Conservation (phyloP, 2,329 filamentous ascomycete species). For the Chrysoporthe puriensis region DNA sequence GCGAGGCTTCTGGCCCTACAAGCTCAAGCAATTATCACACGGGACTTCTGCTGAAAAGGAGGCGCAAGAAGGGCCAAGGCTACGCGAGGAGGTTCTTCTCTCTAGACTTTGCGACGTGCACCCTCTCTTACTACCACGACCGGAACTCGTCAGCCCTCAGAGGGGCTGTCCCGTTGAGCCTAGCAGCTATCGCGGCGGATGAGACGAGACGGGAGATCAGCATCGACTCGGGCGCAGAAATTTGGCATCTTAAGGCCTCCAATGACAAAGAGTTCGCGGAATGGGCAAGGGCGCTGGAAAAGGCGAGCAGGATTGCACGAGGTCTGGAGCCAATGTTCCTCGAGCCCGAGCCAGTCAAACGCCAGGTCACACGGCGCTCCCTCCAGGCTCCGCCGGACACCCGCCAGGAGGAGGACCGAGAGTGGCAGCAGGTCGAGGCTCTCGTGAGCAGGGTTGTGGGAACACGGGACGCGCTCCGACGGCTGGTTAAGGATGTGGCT, state of each 20-base stretch:
- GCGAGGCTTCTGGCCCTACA: slow-evolving; percentile 48
- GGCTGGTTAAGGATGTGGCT: slow-evolving; percentile 83
- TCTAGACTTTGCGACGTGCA: slow-evolving; percentile 90
- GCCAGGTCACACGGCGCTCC: slow-evolving; percentile 31
- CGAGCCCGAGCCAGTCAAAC: slow-evolving; percentile 32
- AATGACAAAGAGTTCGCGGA: slow-evolving; percentile 84
- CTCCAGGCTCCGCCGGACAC: slow-evolving; percentile 38
- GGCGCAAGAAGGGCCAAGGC: slow-evolving; percentile 91
- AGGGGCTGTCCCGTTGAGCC: slow-evolving; percentile 86
- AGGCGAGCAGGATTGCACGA: slow-evolving; percentile 70
- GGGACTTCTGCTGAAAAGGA: slow-evolving; percentile 84
- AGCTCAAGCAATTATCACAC: slow-evolving; percentile 69
- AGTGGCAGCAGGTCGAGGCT: slow-evolving; percentile 86
- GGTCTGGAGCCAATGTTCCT: slow-evolving; percentile 49
- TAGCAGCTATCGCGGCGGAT: slow-evolving; percentile 90
- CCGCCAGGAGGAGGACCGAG: slow-evolving; percentile 67
- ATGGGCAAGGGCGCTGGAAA: slow-evolving; percentile 86
- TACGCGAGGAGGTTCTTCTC: slow-evolving; percentile 95
- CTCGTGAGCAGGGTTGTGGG: slow-evolving; percentile 86
- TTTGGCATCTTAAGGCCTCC: slow-evolving; percentile 89
- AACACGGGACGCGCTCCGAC: slow-evolving; percentile 83
- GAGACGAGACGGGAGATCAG: slow-evolving; percentile 89
- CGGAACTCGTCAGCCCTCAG: slow-evolving; percentile 89
- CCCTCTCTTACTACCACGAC: slow-evolving; percentile 94
- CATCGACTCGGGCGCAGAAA: slow-evolving; percentile 93